Percentiles rank a stretch among this genome's conserved stretches.
Conservation (phyloP, 257 asterid species). For the Nyctanthes arbortristis region DNA sequence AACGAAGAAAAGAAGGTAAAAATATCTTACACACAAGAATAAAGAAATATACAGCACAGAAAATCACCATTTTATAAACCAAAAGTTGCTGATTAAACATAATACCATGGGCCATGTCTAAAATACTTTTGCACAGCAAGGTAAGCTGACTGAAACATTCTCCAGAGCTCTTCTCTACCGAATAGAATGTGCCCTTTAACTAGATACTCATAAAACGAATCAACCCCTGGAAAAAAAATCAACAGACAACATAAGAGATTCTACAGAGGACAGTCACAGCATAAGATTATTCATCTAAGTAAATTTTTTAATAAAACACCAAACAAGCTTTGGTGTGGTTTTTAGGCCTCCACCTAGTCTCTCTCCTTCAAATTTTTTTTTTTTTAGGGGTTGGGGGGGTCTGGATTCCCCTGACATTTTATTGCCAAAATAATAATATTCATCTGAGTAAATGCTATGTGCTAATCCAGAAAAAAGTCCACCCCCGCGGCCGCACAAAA, state of each 20-base stretch:
- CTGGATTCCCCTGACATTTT: too few species aligned
- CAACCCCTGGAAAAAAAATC: constrained; percentile 66
- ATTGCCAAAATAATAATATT: constrained; percentile 1
- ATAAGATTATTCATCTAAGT: background rate
- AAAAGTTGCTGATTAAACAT: constrained; percentile 19
- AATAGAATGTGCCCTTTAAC: constrained; percentile 91
- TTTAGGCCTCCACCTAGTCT: too few species aligned
- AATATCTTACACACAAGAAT: constrained; percentile 20
- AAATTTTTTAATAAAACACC: too few species aligned
- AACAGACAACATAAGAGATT: constrained; percentile 18
- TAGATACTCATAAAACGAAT: constrained; percentile 91
- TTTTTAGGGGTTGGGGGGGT: too few species aligned
- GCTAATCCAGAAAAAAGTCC: constrained; percentile 5
- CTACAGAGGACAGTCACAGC: background rate
- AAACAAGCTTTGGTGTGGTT: too few species aligned
- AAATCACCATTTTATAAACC: background rate
- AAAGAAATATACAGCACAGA: constrained; percentile 15
- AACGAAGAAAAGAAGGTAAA: constrained; percentile 6
- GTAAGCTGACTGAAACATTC: constrained; percentile 94
- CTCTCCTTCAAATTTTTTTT: too few species aligned
- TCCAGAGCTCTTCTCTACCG: constrained; percentile 93
- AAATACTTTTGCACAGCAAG: constrained; percentile 84
- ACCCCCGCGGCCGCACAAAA: background rate
- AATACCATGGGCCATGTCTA: constrained; percentile 92
- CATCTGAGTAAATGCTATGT: constrained; percentile 4